These are phyloP conservation scores for Daedalea quercina DNA, from an alignment of 768 basidiomycete genomes.

Conservation along the genomic window DNA sequence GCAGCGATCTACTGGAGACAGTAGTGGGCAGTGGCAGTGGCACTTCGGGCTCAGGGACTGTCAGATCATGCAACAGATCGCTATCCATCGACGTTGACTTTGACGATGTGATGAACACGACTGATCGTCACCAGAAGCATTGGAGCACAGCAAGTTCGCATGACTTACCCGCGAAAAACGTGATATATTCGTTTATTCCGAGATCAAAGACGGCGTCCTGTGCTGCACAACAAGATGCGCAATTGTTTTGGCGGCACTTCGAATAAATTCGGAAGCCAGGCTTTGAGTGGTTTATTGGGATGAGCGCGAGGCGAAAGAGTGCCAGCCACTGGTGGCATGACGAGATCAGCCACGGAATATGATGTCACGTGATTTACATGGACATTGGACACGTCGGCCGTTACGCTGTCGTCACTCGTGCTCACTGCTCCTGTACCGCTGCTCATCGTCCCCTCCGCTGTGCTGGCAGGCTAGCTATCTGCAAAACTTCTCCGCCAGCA, in stretches of 20 bases:
- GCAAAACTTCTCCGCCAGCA: not conserved
- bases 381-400: slow-evolving; percentile 1
- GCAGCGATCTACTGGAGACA: slow-evolving; percentile 4
- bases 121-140: too few relatives aligned
- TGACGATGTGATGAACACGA: not conserved
- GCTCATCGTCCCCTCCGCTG: not conserved
- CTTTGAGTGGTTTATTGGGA: too few relatives aligned
- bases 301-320: too few relatives aligned
- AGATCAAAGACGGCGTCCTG: too few relatives aligned
- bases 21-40: slow-evolving; percentile 7
- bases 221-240: too few relatives aligned
- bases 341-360: too few relatives aligned
- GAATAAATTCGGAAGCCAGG: too few relatives aligned
- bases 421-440: not conserved
- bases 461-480: slow-evolving; percentile 5
- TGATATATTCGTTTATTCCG: too few relatives aligned
- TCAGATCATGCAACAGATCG: not conserved
- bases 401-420: not conserved
- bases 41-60: not conserved
- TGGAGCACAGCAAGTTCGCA: too few relatives aligned
- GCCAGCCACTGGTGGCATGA: too few relatives aligned
- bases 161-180: too few relatives aligned
- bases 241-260: too few relatives aligned
- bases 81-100: not conserved
- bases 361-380: not conserved